A percentile compares a stretch with the other conserved stretches of the same genome.
These are phyloP conservation scores for Neckera pumila DNA, from an alignment of 225 moss, liverwort and hornwort species.

Conservation along the genomic window DNA sequence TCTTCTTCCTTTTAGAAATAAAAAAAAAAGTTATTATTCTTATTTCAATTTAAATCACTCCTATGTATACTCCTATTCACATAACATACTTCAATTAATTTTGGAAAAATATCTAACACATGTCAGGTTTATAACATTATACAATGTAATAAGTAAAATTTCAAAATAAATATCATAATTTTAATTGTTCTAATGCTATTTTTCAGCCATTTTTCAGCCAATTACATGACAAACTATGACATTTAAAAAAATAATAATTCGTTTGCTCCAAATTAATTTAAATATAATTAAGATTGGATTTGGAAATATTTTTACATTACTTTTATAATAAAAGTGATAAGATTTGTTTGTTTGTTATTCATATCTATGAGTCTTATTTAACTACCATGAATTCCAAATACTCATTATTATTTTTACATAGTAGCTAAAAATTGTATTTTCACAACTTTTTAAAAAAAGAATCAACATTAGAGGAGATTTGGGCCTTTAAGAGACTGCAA, in stretches of 20 bases:
- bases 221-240: neutral
- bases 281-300: neutral
- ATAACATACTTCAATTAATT: neutral
- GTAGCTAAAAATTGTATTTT: neutral
- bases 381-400: neutral
- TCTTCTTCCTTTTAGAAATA: too few species aligned
- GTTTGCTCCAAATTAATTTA: neutral
- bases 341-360: neutral
- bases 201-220: neutral
- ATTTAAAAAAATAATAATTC: neutral
- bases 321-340: neutral
- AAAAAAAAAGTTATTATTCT: too few species aligned
- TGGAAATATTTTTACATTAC: neutral
- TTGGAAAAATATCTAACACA: neutral
- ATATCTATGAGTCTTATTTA: neutral
- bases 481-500: too few species aligned
- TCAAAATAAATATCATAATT: neutral
- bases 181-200: neutral
- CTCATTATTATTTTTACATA: neutral
- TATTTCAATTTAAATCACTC: too few species aligned
- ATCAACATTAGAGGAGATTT: too few species aligned
- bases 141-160: neutral
- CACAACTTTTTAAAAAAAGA: neutral
- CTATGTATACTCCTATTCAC: neutral
- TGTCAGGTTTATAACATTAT: neutral